phyloP scores from a whole-genome alignment of 2,329 filamentous ascomycete species.

The Trichoderma cornu-damae region DNA sequence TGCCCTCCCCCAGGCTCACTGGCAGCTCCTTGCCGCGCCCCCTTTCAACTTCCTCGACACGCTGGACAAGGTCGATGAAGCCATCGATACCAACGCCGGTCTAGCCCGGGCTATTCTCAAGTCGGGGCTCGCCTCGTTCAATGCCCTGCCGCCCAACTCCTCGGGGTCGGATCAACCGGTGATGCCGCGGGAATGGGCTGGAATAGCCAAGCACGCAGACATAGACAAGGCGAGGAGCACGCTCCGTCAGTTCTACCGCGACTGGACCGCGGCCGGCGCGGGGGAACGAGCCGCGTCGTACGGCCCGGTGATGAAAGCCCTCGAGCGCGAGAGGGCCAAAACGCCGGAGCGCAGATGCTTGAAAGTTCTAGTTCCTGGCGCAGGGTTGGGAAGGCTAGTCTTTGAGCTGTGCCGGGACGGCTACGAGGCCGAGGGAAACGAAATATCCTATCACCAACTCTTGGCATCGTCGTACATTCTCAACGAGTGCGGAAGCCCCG shows the following conservation, averaged over 20 bases:
- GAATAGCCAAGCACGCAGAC: constrained; percentile 65
- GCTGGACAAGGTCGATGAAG: constrained; percentile 72
- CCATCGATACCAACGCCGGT: constrained; percentile 82
- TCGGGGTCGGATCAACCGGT: constrained; percentile 36
- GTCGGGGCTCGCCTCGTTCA: constrained; percentile 64
- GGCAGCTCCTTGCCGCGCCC: constrained; percentile 71
- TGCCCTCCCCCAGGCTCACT: constrained; percentile 76
- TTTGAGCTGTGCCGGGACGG: constrained; percentile 76
- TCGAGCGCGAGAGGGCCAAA: constrained; percentile 47
- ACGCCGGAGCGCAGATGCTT: constrained; percentile 39
- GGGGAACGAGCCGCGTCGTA: constrained; percentile 74
- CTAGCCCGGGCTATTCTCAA: constrained; percentile 73
- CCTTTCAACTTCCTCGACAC: constrained; percentile 80
- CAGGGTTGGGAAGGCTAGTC: constrained; percentile 80
- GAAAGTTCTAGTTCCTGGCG: constrained; percentile 79
- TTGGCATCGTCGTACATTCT: constrained; percentile 74
- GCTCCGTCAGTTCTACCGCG: constrained; percentile 86
- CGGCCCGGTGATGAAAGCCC: constrained; percentile 61
- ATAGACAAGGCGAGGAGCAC: constrained; percentile 90
- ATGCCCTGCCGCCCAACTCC: constrained; percentile 38
- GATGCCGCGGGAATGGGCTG: constrained; percentile 61
- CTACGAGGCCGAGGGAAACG: constrained; percentile 77
- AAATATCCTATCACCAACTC: constrained; percentile 97
- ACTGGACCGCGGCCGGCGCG: constrained; percentile 79
- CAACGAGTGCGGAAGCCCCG: constrained; percentile 56